These are phyloP conservation scores for Hypoxylon perforatum DNA, from an alignment of 495 filamentous ascomycete genomes.

Conservation along the genomic window DNA sequence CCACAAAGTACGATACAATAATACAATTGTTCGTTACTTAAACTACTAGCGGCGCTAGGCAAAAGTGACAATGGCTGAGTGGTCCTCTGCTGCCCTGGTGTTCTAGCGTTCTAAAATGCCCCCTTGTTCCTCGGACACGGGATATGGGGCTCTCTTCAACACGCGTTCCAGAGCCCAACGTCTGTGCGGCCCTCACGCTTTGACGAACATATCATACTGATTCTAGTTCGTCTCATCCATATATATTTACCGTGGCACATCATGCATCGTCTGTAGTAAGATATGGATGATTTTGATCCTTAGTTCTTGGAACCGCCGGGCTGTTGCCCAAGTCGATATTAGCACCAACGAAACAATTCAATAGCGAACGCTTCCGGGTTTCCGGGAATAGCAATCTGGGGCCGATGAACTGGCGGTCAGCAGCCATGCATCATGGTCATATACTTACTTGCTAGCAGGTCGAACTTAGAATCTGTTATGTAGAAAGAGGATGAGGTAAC, in stretches of 20 bases:
- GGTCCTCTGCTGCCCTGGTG: background rate
- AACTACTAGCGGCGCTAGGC: constrained; percentile 5
- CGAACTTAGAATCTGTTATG: background rate
- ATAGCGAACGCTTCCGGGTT: constrained; percentile 36
- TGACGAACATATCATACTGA: constrained; percentile 33
- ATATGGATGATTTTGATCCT: constrained; percentile 14
- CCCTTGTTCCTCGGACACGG: constrained; percentile 32
- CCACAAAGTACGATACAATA: background rate
- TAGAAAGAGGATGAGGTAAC: background rate
- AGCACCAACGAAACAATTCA: constrained; percentile 7
- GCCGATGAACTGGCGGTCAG: constrained; percentile 50
- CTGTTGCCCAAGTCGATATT: constrained; percentile 13
- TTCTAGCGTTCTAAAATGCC: background rate
- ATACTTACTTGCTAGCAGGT: background rate
- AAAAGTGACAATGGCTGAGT: background rate
- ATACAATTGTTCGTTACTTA: background rate
- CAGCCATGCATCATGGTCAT: constrained; percentile 27
- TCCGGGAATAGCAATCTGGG: constrained; percentile 45
- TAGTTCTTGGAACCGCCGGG: constrained; percentile 5
- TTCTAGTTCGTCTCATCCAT: constrained; percentile 40
- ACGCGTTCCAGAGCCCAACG: constrained; percentile 38
- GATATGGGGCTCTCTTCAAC: constrained; percentile 45
- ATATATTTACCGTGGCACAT: constrained; percentile 22
- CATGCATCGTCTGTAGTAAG: constrained; percentile 32
- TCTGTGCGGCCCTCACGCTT: constrained; percentile 46